Base-by-base conservation (phyloP, 805 yeast genomes). In the Lachancea mirantina region DNA sequence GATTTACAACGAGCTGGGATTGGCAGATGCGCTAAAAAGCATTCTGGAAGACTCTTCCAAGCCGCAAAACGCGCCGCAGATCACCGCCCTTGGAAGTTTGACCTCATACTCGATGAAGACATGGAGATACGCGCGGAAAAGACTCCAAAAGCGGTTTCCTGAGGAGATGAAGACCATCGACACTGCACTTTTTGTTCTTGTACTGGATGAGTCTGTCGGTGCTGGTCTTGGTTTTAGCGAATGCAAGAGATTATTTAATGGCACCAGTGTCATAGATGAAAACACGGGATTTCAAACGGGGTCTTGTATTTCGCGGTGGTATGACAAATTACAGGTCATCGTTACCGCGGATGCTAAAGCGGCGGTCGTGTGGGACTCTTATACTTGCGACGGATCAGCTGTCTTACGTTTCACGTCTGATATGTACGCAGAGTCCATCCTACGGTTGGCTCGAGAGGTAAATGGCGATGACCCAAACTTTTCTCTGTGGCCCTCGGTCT, bases 381-480 rank as follows among this genome's bases (percentile, higher is more conserved):
- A 94, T 8, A 92, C 94, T 36, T 92, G 85, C 28, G 96, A 87
- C 59, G 96, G 96, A 34, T 94, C 88, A 44, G 84, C 92, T 0
- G 94, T 87, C 2, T 64, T 87, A 45, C 64, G 96, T 41, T 87
- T 82, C 60, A 92, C 87, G 2, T 76, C 88, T 23, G 96, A 87
- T 53, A 79, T 83, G 19, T 87, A 84, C 56, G 84, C 96, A 0
- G 96, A 87, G 54, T 82, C 95, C 2, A 80, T 87, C 26, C 62
- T 87, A 41, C 71, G 94, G 34, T 75, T 85, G 58, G 95, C 95
- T 2, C 74, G 73, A 52, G 68, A 78, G 15, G 84, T 84, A 42
- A 84, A 85, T 52, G 76, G 73, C 30, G 74, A 76, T 17, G 57
- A 53, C 27, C 47, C 65, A 17, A 41, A 40, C 6, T 54, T 64